These are phyloP conservation scores for Actinidia arguta DNA, from an alignment of 179 eudicot genomes.

Conservation along the genomic window DNA sequence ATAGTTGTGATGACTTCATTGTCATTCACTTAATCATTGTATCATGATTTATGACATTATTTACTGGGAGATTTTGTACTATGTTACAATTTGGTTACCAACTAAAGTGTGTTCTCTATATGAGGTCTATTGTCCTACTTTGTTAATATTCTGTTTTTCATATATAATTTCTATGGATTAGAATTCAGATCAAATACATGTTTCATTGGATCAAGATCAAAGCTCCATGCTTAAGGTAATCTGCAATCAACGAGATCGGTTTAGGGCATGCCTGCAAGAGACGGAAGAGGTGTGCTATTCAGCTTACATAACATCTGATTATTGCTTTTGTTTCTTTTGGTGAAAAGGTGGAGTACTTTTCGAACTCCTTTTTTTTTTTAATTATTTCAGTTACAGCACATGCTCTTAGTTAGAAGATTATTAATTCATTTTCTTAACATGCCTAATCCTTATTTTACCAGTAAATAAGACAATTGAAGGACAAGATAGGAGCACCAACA, in stretches of 20 bases:
- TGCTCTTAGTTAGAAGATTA: background rate
- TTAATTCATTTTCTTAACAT: slow-evolving; percentile 9
- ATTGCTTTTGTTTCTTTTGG: slow-evolving; percentile 3
- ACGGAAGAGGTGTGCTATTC: slow-evolving; percentile 82
- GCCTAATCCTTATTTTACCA: slow-evolving; percentile 24
- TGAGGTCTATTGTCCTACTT: too few species aligned
- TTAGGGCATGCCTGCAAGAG: slow-evolving; percentile 87
- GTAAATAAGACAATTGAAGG: slow-evolving; percentile 92
- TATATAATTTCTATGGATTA: slow-evolving; percentile 35
- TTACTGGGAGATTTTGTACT: too few species aligned
- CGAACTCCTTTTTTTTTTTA: background rate
- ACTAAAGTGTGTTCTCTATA: too few species aligned
- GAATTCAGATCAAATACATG: slow-evolving; percentile 83
- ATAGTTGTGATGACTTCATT: too few species aligned
- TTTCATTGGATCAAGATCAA: slow-evolving; percentile 82
- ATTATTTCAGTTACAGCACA: background rate
- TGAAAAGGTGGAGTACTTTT: background rate
- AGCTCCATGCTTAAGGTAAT: slow-evolving; percentile 99
- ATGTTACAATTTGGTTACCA: too few species aligned
- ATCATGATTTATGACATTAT: too few species aligned
- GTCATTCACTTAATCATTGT: too few species aligned
- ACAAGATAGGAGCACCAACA: slow-evolving; percentile 76
- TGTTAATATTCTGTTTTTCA: too few species aligned
- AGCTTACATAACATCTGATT: slow-evolving; percentile 15
- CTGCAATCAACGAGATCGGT: slow-evolving; percentile 97